phyloP scores from a whole-genome alignment of 768 basidiomycete species.

The Omphalotus guepiniiformis region DNA sequence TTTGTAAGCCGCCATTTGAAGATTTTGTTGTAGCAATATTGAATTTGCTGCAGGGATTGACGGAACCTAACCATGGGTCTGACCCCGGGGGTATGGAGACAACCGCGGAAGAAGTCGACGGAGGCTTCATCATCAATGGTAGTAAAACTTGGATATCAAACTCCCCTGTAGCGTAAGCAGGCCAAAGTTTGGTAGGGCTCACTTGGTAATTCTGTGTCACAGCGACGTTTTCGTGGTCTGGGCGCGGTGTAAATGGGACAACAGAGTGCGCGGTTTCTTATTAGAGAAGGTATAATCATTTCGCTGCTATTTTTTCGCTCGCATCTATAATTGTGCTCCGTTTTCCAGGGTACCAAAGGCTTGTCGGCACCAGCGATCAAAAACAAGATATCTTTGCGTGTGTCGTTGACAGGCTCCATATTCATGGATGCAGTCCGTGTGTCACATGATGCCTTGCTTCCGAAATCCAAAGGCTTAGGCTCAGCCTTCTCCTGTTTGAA shows the following conservation, averaged over 20 bases:
- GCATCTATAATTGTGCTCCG: not conserved
- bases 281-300: constrained; percentile 82
- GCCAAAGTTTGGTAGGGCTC: not conserved
- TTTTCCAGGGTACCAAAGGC: constrained; percentile 67
- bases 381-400: constrained; percentile 90
- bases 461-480: constrained; percentile 70
- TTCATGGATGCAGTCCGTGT: constrained; percentile 91
- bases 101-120: constrained; percentile 76
- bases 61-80: constrained; percentile 96
- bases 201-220: constrained; percentile 10
- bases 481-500: constrained; percentile 93
- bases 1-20: constrained; percentile 54
- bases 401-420: constrained; percentile 78
- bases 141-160: constrained; percentile 99
- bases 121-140: constrained; percentile 83
- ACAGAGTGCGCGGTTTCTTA: constrained; percentile 84
- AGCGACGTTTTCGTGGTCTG: constrained; percentile 91
- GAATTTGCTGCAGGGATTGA: constrained; percentile 62
- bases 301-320: constrained; percentile 1
- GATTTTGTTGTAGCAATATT: not conserved
- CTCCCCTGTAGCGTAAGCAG: constrained; percentile 83
- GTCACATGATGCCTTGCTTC: constrained; percentile 69
- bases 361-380: constrained; percentile 84
- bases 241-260: constrained; percentile 95
- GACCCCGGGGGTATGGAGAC: constrained; percentile 99